A percentile compares a stretch with the other conserved stretches of the same genome.
phyloP scores from a whole-genome alignment of 2,329 filamentous ascomycete genomes.

The Dothideomycetes sp. region DNA sequence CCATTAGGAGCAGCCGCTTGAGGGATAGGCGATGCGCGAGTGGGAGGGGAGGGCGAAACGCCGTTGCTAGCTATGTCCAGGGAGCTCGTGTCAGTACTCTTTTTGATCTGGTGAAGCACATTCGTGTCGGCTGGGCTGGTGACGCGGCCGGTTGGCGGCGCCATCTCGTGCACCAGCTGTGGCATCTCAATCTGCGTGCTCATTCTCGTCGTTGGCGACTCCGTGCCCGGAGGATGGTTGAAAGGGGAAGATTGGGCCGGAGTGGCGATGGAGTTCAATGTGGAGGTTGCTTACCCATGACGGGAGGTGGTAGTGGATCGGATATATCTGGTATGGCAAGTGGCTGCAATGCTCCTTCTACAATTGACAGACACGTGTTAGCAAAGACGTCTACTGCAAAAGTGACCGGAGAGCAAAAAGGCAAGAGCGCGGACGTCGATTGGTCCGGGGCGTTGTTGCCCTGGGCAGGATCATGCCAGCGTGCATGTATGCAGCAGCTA shows the following conservation, averaged over 20 bases:
- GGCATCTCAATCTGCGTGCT: constrained; percentile 2
- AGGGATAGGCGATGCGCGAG: constrained; percentile 36
- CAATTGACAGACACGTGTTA: constrained; percentile 6
- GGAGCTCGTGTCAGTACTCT: constrained; percentile 11
- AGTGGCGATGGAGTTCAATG: constrained; percentile 1
- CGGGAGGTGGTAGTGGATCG: constrained; percentile 1
- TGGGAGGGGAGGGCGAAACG: constrained; percentile 28
- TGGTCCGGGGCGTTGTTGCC: neutral
- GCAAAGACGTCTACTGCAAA: neutral
- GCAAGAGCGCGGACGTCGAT: neutral
- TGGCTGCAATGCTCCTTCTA: constrained; percentile 6
- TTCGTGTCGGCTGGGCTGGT: constrained; percentile 5
- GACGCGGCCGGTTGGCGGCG: constrained; percentile 3
- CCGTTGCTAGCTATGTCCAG: constrained; percentile 33
- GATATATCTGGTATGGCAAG: neutral
- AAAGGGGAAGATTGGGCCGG: neutral
- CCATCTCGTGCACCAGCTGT: constrained; percentile 2
- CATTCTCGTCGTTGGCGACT: constrained; percentile 1
- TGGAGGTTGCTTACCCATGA: constrained; percentile 10
- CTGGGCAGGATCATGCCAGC: neutral
- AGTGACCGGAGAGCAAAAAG: too few species aligned
- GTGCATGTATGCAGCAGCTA: neutral
- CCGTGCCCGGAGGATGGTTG: neutral
- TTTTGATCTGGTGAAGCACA: neutral
- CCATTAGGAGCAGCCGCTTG: constrained; percentile 33